Percentiles rank a stretch among this genome's conserved stretches.
phyloP scores from a whole-genome alignment of 1,284 basidiomycete genomes.

The Trichosporon faecale region DNA sequence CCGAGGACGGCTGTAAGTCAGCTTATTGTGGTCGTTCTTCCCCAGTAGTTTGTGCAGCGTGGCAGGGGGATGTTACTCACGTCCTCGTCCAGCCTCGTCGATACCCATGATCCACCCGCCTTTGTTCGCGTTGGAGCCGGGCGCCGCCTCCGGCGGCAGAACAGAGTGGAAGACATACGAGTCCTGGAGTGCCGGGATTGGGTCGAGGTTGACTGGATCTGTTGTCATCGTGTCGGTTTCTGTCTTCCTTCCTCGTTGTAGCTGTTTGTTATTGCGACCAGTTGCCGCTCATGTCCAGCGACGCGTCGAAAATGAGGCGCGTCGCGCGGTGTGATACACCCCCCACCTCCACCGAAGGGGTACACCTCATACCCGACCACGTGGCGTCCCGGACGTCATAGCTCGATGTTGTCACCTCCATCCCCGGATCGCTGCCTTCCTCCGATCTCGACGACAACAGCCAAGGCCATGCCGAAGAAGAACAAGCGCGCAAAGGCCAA shows the following conservation, averaged over 20 bases:
- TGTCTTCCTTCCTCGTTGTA: no score
- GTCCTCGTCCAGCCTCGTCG: constrained; percentile 94
- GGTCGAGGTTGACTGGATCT: constrained; percentile 55
- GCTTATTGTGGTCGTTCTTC: no score
- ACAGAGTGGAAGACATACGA: constrained; percentile 83
- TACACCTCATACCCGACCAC: not conserved
- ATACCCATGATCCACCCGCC: constrained; percentile 74
- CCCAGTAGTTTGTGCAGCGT: no score
- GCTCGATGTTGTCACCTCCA: not conserved
- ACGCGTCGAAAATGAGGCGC: constrained; percentile 12
- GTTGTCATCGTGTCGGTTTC: not conserved
- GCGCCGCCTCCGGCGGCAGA: constrained; percentile 58
- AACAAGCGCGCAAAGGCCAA: not conserved
- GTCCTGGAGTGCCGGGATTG: constrained; percentile 61
- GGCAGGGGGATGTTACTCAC: constrained; percentile 46
- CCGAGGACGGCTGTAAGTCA: constrained; percentile 37
- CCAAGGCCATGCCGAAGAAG: constrained; percentile 3
- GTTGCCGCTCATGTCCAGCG: not conserved
- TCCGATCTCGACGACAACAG: not conserved
- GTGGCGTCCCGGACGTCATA: not conserved
- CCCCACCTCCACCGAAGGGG: not conserved
- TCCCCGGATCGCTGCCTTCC: not conserved
- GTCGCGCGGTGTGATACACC: constrained; percentile 5
- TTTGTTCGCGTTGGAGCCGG: constrained; percentile 57
- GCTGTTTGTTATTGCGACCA: not conserved